phyloP scores from a whole-genome alignment of 2,329 filamentous ascomycete species.

The Paracorniculantispora psalliotae region DNA sequence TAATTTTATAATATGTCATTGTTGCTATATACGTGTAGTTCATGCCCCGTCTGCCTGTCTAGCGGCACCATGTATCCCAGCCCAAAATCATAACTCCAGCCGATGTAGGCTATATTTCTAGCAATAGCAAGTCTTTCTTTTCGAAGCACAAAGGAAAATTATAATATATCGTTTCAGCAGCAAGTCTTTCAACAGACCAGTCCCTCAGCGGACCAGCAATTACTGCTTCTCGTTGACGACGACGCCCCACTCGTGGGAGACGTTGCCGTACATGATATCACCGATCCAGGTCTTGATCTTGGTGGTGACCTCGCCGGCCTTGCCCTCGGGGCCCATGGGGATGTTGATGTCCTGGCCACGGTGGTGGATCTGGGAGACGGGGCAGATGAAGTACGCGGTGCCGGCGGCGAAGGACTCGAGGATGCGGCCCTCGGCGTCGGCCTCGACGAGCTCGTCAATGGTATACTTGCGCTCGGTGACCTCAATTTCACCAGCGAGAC shows the following conservation, averaged over 20 bases:
- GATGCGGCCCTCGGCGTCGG: constrained; percentile 67
- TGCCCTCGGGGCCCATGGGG: constrained; percentile 49
- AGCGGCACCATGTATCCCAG: constrained; percentile 4
- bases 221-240: constrained; percentile 57
- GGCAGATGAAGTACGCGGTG: constrained; percentile 73
- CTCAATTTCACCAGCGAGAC: constrained; percentile 56
- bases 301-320: constrained; percentile 49
- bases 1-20: background rate
- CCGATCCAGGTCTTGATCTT: constrained; percentile 62
- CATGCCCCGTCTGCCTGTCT: background rate
- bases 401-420: constrained; percentile 83
- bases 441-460: constrained; percentile 71
- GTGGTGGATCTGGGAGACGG: constrained; percentile 64
- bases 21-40: constrained; percentile 13
- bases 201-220: constrained; percentile 9
- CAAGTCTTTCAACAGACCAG: no score
- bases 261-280: constrained; percentile 71
- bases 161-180: background rate
- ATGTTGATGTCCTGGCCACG: constrained; percentile 59
- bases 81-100: constrained; percentile 11
- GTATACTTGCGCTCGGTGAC: constrained; percentile 79
- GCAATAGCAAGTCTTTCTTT: constrained; percentile 4
- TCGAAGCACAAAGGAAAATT: background rate
- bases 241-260: constrained; percentile 64
- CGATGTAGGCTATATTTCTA: constrained; percentile 12